Base-by-base conservation (phyloP, 345 rosid species). In the Limnanthes douglasii region DNA sequence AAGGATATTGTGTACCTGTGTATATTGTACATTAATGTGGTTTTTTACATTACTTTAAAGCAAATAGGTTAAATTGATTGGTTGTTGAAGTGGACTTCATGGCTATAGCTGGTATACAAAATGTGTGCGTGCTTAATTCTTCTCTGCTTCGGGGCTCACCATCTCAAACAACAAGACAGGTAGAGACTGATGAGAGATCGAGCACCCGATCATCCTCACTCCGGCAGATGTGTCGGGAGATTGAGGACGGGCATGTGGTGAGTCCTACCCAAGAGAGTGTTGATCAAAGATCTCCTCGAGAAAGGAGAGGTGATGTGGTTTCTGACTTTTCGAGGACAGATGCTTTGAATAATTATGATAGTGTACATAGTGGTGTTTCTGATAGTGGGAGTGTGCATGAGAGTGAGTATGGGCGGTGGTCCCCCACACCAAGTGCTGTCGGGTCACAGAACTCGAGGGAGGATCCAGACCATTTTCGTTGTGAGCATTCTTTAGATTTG, bases 91-190 rank as follows among this genome's bases (percentile, higher is more conserved):
- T 50, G 41, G 54, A 25, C 31, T 40, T 35, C 9, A 83, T 88
- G 97, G 95, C 97, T 50, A 57, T 83, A 51, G 90, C 81, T 34
- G 79, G 93, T 17, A 55, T 83, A 31, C 97, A 76, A 59, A 76
- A 79, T 44, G 61, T 79, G 56, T 70, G 80, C 17, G 70, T 70
- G 31, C 78, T 72, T 4, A 77, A 76, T 66, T 62, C 88, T 44
- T 53, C 95, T 40, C 68, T 83, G 50, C 73, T 48, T 13, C 48
- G 90, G 54, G 95, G 72, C 31, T 57, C 97, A 38, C 79, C 53
- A 38, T 62, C 83, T 22, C 76, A 65, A 18, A 52, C 39, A 18
- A 58, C 73, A 11, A 65, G 71, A 44, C 69, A 56, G 21, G 61
- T 13, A 47, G 85, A 54, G 24, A 69, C 61, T 37, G 79, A 67